phyloP scores from a whole-genome alignment of 208 protist species.

The Acanthamoeba lenticulata region DNA sequence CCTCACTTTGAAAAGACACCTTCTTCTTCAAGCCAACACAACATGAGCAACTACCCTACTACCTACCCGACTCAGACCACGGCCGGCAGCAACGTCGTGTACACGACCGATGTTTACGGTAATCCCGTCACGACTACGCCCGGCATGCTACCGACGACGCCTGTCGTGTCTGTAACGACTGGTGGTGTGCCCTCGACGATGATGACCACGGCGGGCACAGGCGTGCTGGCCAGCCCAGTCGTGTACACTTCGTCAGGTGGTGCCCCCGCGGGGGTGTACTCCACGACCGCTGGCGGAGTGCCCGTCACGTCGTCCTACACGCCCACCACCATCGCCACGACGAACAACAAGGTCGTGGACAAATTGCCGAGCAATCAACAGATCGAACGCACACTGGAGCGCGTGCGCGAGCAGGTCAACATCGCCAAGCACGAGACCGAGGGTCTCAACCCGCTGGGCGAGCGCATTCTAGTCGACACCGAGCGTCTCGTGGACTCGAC shows the following conservation, averaged over 20 bases:
- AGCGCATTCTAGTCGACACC: not conserved
- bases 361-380: not conserved
- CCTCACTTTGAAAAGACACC: not conserved
- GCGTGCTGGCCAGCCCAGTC: not conserved
- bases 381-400: not conserved
- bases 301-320: no score
- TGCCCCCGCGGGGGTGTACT: no score
- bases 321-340: not conserved
- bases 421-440: slow-evolving; percentile 42
- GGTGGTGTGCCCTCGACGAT: not conserved
- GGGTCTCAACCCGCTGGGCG: slow-evolving; percentile 7
- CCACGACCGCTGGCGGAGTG: no score
- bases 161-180: not conserved
- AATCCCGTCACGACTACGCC: not conserved
- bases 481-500: not conserved
- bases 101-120: not conserved
- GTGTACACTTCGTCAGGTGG: no score
- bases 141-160: not conserved
- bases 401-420: not conserved
- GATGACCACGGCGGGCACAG: not conserved
- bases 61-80: not conserved
- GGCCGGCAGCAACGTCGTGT: not conserved
- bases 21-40: not conserved
- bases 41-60: not conserved
- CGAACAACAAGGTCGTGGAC: not conserved